Evolutionary conservation across 2,329 filamentous ascomycete genomes (phyloP).

Genomic region (Bipolaris zeicola): DNA sequence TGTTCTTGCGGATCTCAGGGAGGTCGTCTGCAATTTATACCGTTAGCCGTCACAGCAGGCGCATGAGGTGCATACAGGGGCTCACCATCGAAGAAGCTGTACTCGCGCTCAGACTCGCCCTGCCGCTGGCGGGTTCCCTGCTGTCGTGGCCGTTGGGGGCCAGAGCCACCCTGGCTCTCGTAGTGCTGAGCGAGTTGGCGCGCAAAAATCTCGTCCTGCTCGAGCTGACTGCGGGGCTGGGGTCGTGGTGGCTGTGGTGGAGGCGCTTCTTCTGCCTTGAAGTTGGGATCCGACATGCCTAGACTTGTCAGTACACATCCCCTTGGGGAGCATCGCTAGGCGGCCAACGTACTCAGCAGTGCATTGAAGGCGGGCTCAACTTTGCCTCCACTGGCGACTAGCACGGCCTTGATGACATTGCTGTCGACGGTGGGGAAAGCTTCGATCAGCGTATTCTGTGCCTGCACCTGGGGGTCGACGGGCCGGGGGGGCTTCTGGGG

Average conservation of each 20-base stretch:
- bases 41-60: background rate
- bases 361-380: slow-evolving; percentile 97
- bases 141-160: slow-evolving; percentile 40
- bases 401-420: slow-evolving; percentile 82
- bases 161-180: slow-evolving; percentile 53
- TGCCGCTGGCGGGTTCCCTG: slow-evolving; percentile 56
- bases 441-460: slow-evolving; percentile 86
- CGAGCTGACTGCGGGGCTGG: slow-evolving; percentile 75
- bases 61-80: background rate
- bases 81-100: slow-evolving; percentile 83
- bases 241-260: slow-evolving; percentile 83
- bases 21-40: slow-evolving; percentile 73
- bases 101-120: slow-evolving; percentile 68
- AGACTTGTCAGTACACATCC: slow-evolving; percentile 19
- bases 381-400: slow-evolving; percentile 82
- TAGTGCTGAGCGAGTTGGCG: slow-evolving; percentile 93
- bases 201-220: slow-evolving; percentile 89
- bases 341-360: slow-evolving; percentile 69
- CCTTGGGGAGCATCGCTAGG: background rate
- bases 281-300: slow-evolving; percentile 62
- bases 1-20: slow-evolving; percentile 88
- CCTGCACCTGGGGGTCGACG: slow-evolving; percentile 79
- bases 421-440: slow-evolving; percentile 87
- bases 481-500: slow-evolving; percentile 82
- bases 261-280: slow-evolving; percentile 59